A percentile compares a stretch with the other conserved stretches of the same genome.
These are phyloP conservation scores for Rosa persica DNA, from an alignment of 306 rosid species.

Conservation along the genomic window DNA sequence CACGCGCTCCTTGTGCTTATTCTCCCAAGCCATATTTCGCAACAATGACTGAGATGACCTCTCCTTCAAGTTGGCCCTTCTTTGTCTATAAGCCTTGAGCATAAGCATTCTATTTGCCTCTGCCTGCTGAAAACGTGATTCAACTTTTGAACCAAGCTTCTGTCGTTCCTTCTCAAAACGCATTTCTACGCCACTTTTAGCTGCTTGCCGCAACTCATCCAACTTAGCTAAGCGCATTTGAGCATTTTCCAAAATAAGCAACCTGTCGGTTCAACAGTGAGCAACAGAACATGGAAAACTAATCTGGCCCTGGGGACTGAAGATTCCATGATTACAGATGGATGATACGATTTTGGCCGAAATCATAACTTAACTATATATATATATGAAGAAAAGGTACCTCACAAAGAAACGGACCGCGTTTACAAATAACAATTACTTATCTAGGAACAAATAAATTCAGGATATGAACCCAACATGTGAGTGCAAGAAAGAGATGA, in stretches of 20 bases:
- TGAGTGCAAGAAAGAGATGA: not conserved
- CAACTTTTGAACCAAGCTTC: conserved; percentile 74
- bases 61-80: conserved; percentile 83
- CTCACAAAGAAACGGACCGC: not conserved
- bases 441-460: not conserved
- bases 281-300: conserved; percentile 15
- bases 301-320: not conserved
- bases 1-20: conserved; percentile 83
- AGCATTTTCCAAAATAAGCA: conserved; percentile 70
- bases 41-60: conserved; percentile 77
- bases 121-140: conserved; percentile 86
- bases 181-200: conserved; percentile 69
- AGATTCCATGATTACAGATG: not conserved
- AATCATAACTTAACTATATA: not conserved
- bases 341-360: not conserved
- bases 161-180: conserved; percentile 68
- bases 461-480: not conserved
- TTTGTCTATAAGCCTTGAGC: conserved; percentile 73
- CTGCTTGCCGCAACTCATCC: conserved; percentile 89
- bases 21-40: conserved; percentile 80
- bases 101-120: conserved; percentile 83
- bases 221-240: conserved; percentile 82
- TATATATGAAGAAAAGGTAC: not conserved
- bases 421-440: too few species aligned
- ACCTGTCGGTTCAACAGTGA: conserved; percentile 50